Evolutionary conservation across 345 rosid species (phyloP), one percentile per base, ranked within the genome.

Genomic region (Balakata baccata): DNA sequence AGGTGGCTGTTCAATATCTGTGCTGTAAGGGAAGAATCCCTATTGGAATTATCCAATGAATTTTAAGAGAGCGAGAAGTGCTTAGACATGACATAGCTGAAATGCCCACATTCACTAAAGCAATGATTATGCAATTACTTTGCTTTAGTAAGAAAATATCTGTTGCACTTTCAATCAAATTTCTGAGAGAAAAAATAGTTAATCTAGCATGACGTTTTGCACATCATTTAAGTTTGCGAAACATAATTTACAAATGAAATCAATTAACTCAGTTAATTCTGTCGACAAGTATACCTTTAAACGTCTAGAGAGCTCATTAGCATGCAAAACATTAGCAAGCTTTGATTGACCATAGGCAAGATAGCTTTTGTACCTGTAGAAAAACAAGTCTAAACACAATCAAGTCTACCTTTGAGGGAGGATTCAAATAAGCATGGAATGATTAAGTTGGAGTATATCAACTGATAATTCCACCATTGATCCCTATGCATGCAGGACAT

Each of bases 311-410:
- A 94, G 92, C 89, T 92, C 98, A 68, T 87, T 89, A n/a, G 93
- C 93, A 79, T 92, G 95, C 87, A 94, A 79, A 72, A 94, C 72
- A 79, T 90, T 92, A 69, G 89, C 88, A 20, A 94, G 92, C 83
- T 94, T 94, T 29, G 89, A 86, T 29, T 86, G 89, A 37, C 81
- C 88, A 80, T 89, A 89, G 10, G 94, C 86, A 51, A 57, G 69
- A 0, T 81, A 20, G 54, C 78, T 76, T 53, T 47, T 75, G 69
- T 86, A 89, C 74, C 92, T 89, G 86, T 11, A 37, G 10, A 70
- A 70, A 51, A 57, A 37, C 52, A 70, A 22, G 64, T 61, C 17
- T 4, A 70, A 29, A 62, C 52, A 72, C 34, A 14, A 50, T 61
- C 34, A 16, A 71, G 20, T 47, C 41, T 25, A 39, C 17, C 65